Conservation (phyloP, 2,329 filamentous ascomycete species). For the Hymenoscyphus infarciens region DNA sequence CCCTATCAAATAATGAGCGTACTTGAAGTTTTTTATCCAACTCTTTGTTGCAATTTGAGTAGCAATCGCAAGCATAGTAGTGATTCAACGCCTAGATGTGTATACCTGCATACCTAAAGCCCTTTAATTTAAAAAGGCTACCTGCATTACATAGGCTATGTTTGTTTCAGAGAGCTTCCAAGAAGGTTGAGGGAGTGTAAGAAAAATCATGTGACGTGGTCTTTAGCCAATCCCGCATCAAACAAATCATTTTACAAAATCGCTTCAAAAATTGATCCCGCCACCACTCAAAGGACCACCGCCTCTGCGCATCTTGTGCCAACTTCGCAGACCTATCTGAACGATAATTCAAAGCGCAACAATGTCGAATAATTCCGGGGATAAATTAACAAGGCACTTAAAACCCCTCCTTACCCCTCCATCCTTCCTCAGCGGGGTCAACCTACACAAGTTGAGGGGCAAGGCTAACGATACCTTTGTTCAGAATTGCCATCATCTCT, state of each 20-base stretch:
- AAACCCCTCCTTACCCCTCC: conserved; percentile 2
- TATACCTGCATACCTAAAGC: too few relatives aligned
- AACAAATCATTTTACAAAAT: neutral
- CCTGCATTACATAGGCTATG: neutral
- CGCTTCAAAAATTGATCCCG: neutral
- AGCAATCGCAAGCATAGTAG: too few relatives aligned
- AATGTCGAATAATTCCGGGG: neutral
- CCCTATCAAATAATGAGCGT: too few relatives aligned
- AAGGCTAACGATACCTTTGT: conserved; percentile 6
- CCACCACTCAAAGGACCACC: neutral
- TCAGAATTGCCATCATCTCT: conserved; percentile 97
- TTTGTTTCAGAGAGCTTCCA: neutral
- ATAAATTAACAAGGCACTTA: neutral
- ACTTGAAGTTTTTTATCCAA: too few relatives aligned
- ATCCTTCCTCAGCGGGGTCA: neutral
- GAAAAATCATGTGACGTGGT: neutral
- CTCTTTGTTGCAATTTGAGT: too few relatives aligned
- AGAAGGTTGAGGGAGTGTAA: neutral
- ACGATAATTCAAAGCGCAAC: neutral
- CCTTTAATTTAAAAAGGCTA: too few relatives aligned
- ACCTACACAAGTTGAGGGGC: neutral
- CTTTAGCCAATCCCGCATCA: neutral
- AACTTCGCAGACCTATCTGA: neutral
- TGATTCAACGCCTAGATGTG: too few relatives aligned
- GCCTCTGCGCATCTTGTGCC: neutral